Conservation (phyloP, 202 grass and related monocot genomes). For the Miscanthus sacchariflorus region DNA sequence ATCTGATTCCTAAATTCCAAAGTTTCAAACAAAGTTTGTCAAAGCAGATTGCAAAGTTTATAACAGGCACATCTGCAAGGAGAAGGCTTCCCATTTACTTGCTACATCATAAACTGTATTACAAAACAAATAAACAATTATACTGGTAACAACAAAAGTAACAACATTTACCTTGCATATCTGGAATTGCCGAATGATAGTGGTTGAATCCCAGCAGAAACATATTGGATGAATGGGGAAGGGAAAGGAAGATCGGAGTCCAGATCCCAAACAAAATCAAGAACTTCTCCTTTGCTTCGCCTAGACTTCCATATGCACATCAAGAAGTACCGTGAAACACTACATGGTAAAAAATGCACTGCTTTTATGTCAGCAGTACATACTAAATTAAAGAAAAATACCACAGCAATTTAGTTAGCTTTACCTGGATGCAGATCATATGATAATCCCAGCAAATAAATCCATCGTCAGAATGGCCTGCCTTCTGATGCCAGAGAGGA, state of each 20-base stretch:
- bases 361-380: constrained; percentile 31
- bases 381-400: constrained; percentile 16
- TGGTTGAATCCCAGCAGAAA: constrained; percentile 61
- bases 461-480: constrained; percentile 60
- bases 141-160: not conserved
- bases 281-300: constrained; percentile 55
- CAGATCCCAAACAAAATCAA: constrained; percentile 89
- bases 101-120: not conserved
- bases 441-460: constrained; percentile 96
- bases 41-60: not conserved
- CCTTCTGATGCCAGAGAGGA: constrained; percentile 94
- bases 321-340: constrained; percentile 33
- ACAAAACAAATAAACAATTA: not conserved
- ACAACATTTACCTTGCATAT: constrained; percentile 68
- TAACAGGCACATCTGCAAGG: not conserved
- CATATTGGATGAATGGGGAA: constrained; percentile 62
- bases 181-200: constrained; percentile 57
- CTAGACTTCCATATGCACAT: constrained; percentile 68
- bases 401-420: not conserved
- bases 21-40: not conserved
- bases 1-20: constrained; percentile 32
- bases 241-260: constrained; percentile 91
- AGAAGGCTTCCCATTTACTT: constrained; percentile 6
- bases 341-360: constrained; percentile 34
- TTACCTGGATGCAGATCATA: constrained; percentile 91